These are phyloP conservation scores for Biscutella laevigata DNA, from an alignment of 441 rosid genomes.

Conservation along the genomic window DNA sequence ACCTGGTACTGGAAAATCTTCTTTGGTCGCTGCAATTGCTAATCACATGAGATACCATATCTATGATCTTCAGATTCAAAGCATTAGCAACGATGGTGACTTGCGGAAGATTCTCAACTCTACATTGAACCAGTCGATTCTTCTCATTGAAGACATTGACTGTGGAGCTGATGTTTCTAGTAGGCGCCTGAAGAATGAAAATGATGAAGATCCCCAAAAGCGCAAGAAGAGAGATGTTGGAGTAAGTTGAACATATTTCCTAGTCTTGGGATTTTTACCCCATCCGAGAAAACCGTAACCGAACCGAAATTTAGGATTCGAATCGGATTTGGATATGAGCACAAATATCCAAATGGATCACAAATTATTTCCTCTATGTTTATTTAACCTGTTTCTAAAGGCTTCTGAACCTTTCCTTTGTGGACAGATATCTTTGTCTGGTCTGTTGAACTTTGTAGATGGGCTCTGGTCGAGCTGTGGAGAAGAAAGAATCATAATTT, in stretches of 20 bases:
- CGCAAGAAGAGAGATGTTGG: slow-evolving; percentile 22
- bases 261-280: too few relatives aligned
- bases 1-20: slow-evolving; percentile 48
- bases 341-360: too few relatives aligned
- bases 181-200: slow-evolving; percentile 9
- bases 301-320: slow-evolving; percentile 6
- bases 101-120: slow-evolving; percentile 35
- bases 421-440: slow-evolving; percentile 20
- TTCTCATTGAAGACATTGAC: slow-evolving; percentile 32
- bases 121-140: slow-evolving; percentile 35
- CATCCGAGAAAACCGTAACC: too few relatives aligned
- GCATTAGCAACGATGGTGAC: slow-evolving; percentile 36
- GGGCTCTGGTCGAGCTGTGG: slow-evolving; percentile 31
- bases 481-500: slow-evolving; percentile 26
- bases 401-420: neutral
- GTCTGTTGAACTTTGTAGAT: slow-evolving; percentile 27
- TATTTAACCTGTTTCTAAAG: neutral
- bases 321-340: slow-evolving; percentile 59
- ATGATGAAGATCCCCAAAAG: slow-evolving; percentile 3
- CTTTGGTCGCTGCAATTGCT: slow-evolving; percentile 51
- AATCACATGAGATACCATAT: slow-evolving; percentile 41
- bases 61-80: slow-evolving; percentile 47
- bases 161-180: slow-evolving; percentile 28
- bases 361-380: slow-evolving; percentile 10
- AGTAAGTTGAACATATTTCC: neutral